Evolutionary conservation across 176 grass and related monocot species (phyloP).

Genomic region (Puya raimondii): DNA sequence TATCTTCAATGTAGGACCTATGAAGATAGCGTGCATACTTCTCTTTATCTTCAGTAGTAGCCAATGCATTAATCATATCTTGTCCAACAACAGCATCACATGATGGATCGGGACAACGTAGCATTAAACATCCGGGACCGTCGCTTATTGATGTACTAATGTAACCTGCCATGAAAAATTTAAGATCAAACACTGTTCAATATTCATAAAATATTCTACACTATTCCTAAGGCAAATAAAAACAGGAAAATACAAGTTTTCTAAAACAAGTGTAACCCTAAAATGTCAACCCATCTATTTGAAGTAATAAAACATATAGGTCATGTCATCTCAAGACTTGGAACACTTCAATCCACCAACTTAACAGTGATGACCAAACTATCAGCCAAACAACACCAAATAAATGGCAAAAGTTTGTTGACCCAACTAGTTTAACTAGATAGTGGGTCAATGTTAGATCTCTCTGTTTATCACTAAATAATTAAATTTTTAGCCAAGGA

Average conservation of each 20-base stretch:
- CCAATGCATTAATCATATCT: constrained; percentile 66
- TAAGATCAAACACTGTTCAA: not conserved
- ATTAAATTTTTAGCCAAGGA: not conserved
- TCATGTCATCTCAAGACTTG: not conserved
- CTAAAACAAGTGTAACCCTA: not conserved
- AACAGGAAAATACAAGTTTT: not conserved
- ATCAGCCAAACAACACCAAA: not conserved
- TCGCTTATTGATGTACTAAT: constrained; percentile 97
- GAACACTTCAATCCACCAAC: no score
- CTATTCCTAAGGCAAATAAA: not conserved
- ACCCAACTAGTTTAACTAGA: not conserved
- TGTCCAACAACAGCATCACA: constrained; percentile 80
- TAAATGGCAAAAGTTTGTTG: not conserved
- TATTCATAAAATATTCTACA: no score
- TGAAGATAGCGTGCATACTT: constrained; percentile 83
- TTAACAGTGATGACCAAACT: no score
- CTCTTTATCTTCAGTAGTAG: constrained; percentile 62
- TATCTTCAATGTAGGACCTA: constrained; percentile 99
- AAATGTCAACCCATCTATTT: not conserved
- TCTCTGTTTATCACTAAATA: not conserved
- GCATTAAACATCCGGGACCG: constrained; percentile 94
- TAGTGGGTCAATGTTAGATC: not conserved
- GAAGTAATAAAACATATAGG: not conserved
- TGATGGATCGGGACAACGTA: constrained; percentile 92
- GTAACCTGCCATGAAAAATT: constrained; percentile 49